Evolutionary conservation across 2,329 filamentous ascomycete species (phyloP).

Genomic region (Colletotrichum camelliae): DNA sequence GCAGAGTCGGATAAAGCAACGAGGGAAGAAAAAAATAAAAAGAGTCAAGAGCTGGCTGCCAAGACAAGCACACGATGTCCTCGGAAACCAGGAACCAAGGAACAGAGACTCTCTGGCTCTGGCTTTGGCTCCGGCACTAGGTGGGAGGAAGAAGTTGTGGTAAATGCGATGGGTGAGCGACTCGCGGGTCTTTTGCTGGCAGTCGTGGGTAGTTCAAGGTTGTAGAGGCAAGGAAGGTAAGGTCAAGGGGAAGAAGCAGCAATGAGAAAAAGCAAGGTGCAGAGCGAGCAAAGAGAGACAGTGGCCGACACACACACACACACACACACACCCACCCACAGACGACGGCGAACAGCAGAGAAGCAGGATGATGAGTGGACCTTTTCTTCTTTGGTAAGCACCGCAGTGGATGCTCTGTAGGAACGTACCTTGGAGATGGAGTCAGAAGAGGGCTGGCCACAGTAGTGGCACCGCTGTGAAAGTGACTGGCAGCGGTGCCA

Average conservation of each 20-base stretch:
- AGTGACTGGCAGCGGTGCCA: constrained; percentile 19
- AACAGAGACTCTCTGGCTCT: background rate
- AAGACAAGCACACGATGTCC: constrained; percentile 6
- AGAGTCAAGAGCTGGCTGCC: constrained; percentile 23
- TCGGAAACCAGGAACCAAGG: background rate
- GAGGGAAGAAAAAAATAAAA: background rate
- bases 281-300: background rate
- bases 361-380: constrained; percentile 18
- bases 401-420: constrained; percentile 3
- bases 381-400: constrained; percentile 21
- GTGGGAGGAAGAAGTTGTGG: background rate
- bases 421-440: constrained; percentile 22
- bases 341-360: background rate
- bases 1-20: constrained; percentile 12
- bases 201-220: constrained; percentile 10
- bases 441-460: constrained; percentile 17
- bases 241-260: background rate
- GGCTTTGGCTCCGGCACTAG: background rate
- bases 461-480: constrained; percentile 1
- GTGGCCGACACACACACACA: background rate
- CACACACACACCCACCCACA: background rate
- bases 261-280: background rate
- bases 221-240: constrained; percentile 1
- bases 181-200: background rate
- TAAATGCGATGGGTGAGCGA: background rate